Evolutionary conservation across 176 grass and related monocot genomes (phyloP).

Genomic region (Oryza rufipogon): DNA sequence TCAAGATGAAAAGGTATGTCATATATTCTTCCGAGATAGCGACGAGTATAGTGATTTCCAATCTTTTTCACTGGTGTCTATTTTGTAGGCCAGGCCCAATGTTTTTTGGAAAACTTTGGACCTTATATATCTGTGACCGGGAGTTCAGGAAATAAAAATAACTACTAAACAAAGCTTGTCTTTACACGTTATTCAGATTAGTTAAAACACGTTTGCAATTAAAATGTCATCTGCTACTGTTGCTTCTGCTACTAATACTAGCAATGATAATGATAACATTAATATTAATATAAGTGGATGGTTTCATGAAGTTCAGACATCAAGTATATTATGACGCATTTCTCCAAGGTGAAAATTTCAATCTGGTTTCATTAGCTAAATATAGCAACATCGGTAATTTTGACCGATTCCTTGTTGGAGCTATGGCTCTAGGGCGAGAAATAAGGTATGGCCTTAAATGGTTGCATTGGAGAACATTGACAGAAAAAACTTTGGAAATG

Average conservation of each 20-base stretch:
- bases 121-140: neutral
- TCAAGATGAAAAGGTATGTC: neutral
- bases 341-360: too few relatives aligned
- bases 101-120: neutral
- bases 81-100: neutral
- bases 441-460: neutral
- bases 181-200: neutral
- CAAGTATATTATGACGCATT: too few relatives aligned
- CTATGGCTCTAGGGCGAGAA: neutral
- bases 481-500: too few relatives aligned
- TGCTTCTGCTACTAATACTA: neutral
- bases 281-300: neutral
- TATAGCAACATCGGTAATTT: neutral
- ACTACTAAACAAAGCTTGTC: neutral
- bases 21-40: constrained; percentile 3
- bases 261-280: neutral
- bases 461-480: too few relatives aligned
- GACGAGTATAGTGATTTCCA: neutral
- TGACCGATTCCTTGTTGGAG: neutral
- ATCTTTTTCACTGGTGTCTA: neutral
- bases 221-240: neutral
- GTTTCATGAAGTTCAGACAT: neutral
- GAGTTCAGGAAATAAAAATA: neutral
- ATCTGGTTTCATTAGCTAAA: neutral
- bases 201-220: neutral